Evolutionary conservation across 306 rosid species (phyloP).

Genomic region (Astragalus membranaceus): DNA sequence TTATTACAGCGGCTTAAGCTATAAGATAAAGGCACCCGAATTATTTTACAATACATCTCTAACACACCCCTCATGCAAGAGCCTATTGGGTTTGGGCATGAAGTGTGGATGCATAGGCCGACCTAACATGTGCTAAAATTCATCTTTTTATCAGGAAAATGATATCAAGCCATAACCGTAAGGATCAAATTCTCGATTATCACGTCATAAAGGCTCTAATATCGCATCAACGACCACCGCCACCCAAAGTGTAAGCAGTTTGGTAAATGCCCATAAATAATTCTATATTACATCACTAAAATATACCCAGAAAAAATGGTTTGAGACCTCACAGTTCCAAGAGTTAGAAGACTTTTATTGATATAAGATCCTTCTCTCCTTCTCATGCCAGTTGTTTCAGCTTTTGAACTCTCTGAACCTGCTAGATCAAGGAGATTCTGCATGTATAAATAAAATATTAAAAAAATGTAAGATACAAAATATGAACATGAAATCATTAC

Average conservation of each 20-base stretch:
- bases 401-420: constrained; percentile 99
- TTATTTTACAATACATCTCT: background rate
- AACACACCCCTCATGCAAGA: background rate
- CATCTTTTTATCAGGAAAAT: background rate
- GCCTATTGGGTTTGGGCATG: background rate
- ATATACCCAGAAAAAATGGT: constrained; percentile 21
- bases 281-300: background rate
- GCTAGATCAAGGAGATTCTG: constrained; percentile 99
- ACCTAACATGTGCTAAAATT: background rate
- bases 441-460: constrained; percentile 52
- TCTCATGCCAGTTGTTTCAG: constrained; percentile 96
- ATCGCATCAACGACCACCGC: background rate
- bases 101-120: background rate
- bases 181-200: background rate
- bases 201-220: background rate
- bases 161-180: background rate
- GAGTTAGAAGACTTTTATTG: constrained; percentile 93
- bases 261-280: background rate
- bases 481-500: constrained; percentile 17
- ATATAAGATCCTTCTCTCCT: constrained; percentile 99
- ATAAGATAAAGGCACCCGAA: background rate
- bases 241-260: background rate
- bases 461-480: constrained; percentile 24
- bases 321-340: constrained; percentile 93
- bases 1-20: background rate